Evolutionary conservation across 257 asterid species (phyloP), one percentile per base, ranked within the genome.

Genomic region (Solanum lycopersicoides): DNA sequence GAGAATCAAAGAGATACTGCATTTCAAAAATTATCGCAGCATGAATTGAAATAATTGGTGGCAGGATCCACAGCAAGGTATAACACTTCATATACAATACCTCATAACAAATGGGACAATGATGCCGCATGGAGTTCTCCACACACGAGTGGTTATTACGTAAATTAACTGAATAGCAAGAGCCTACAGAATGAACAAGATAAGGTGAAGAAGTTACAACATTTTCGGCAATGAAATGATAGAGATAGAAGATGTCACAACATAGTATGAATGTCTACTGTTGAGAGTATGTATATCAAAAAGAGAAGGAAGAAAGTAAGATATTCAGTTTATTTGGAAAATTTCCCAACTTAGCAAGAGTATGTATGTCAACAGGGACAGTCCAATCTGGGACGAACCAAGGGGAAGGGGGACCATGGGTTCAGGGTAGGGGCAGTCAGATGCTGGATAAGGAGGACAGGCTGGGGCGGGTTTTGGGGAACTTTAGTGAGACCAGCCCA

Each of bases 81-180:
- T 30, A 80, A 50, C 12, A 50, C 13, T 45, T 18, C 35, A 82
- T 50, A 50, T 18, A 30, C 69, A 82, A 89, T 84, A 97, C 99
- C 99, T 97, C 99, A 37, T 94, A 97, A 87, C 99, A 97, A 69
- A 97, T 97, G 53, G 99, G 97, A 86, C 99, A 97, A 76, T 97
- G 99, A 91, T 97, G 99, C 89, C 96, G 93, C 98, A 95, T 97
- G 76, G 99, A 97, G 89, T 96, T 93, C 92, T 97, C 99, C 72
- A 95, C 95, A 10, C 99, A 97, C 4, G 74, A 85, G 86, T 97
- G 99, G 87, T 97, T 97, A 90, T 93, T 83, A 18, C 88, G 97
- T 82, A 97, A 89, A 90, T 89, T 84, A 69, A 88, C 90, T 4
- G 99, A 95, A 91, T 97, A 97, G 89, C 99, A 97, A 6, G 96